Base-by-base conservation (phyloP, 1,284 basidiomycete species). In the Hemileccinum hortonii region DNA sequence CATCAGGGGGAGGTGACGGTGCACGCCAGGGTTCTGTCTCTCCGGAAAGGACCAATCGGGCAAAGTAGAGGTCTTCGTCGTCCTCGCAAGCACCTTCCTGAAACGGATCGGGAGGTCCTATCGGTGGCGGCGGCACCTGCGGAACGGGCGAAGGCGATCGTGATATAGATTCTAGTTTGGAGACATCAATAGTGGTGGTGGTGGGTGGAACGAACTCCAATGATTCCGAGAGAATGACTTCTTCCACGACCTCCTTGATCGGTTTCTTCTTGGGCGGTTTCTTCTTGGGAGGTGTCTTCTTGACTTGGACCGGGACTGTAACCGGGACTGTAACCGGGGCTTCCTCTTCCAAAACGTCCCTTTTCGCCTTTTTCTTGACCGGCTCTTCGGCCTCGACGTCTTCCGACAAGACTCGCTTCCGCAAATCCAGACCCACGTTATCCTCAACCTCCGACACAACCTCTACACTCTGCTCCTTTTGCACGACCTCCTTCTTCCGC, bases 11-110 rank as follows among this genome's bases (percentile, higher is more conserved):
- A 49, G 69, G 63, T 44, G 66, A 56, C 26, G 66, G 58, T 29
- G 66, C 49, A 18, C 67, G 56, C 43, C 64, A 52, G 44, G 67
- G 53, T 46, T 56, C 61, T 29, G 58, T 51, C 47, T 69, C 63
- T 49, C 69, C 62, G 7, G 73, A 69, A 35, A 82, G 61, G 0
- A 82, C 87, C 44, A 94, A 78, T 56, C 85, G 86, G 47, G 90
- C 78, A 71, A 86, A 96, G 73, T 89, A 97, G 29, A 92, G 70
- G 64, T 99, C 96, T 69, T 99, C 96, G 59, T 94, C 94, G 68
- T 98, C 94, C 37, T 86, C 81, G 51, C 89, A 89, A 8, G 95
- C 62, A 9, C 78, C 84, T 29, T 74, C 66, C 14, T 75, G 73
- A 44, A 82, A 74, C 0, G 81, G 82, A 69, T 91, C 82, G 14